Base-by-base conservation (phyloP, 192 early-diverging fungal species). In the Coemansia sp. region DNA sequence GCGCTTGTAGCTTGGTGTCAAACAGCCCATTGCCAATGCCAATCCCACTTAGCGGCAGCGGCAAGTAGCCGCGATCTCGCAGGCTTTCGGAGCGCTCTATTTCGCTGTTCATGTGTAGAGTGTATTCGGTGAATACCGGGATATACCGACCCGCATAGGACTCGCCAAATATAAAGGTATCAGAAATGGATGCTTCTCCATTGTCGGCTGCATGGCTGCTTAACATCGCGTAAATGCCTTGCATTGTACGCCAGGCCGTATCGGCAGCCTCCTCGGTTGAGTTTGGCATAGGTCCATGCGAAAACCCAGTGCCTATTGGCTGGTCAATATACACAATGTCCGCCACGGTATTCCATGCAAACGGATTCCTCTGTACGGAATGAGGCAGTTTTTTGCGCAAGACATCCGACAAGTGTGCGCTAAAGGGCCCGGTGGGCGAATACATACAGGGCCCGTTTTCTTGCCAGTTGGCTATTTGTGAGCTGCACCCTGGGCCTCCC, bases 401-500 rank as follows among this genome's bases (percentile, higher is more conserved):
- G 45, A 1, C 44, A 43, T 59, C 83, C 44, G 21, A 75, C 74
- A 66, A 38, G 0, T 5, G 3, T 10, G 28, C 2, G 23, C 43
- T 43, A 26, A 51, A 66, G 4, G 45, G 17, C n/a, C 39, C 48
- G 3, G 47, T 47, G 2, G 74, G 67, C 28, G 57, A 37, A 23
- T 70, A 77, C 21, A 64, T 63, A 62, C 88, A 90, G 0, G 88
- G 87, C 1, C 89, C 89, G 50, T 89, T 82, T 56, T 91, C 89
- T 76, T 87, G 86, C 56, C 89, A 79, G 20, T 89, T 80, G 31
- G 86, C 89, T 7, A 86, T 84, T 39, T 86, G 69, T 5, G 84
- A 87, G 11, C 84, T 85, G 65, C 89, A 91, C 2, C 89, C 89
- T 2, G 89, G 87, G 10, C 87, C 89, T 10, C 85, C 85, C 17